Evolutionary conservation across 140 eudicot genomes (phyloP).

Genomic region (Senecio squalidus): DNA sequence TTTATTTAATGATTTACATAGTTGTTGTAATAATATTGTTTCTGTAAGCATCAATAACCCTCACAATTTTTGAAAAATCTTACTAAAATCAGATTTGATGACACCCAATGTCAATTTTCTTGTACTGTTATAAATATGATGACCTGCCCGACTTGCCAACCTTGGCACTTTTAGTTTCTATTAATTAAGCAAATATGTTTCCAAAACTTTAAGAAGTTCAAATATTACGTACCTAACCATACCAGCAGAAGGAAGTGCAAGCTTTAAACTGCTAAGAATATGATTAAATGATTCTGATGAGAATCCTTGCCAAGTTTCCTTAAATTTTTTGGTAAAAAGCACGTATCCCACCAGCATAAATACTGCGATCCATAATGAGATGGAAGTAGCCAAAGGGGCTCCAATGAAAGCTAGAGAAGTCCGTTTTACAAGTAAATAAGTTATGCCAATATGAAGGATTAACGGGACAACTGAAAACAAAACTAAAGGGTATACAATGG

Average conservation of each 20-base stretch:
- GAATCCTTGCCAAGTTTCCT: slow-evolving; percentile 63
- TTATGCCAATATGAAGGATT: slow-evolving; percentile 46
- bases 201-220: no score
- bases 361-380: slow-evolving; percentile 54
- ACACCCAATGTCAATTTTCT: no score
- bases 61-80: no score
- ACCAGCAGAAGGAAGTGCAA: slow-evolving; percentile 80
- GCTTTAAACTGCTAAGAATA: slow-evolving; percentile 39
- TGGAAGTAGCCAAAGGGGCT: slow-evolving; percentile 66
- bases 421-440: slow-evolving; percentile 42
- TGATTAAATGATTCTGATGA: slow-evolving; percentile 42
- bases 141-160: no score
- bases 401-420: slow-evolving; percentile 51
- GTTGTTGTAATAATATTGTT: no score
- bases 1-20: no score
- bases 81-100: no score
- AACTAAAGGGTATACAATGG: slow-evolving; percentile 53
- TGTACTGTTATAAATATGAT: no score
- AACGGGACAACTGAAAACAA: slow-evolving; percentile 54
- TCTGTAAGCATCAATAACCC: no score
- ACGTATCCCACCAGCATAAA: slow-evolving; percentile 44
- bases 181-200: no score
- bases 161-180: no score
- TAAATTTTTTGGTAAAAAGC: slow-evolving; percentile 27
- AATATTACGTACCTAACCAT: slow-evolving; percentile 67